Evolutionary conservation across 192 early-diverging fungal species (phyloP), one percentile per base, ranked within the genome.

Genomic region (Coemansia sp.): DNA sequence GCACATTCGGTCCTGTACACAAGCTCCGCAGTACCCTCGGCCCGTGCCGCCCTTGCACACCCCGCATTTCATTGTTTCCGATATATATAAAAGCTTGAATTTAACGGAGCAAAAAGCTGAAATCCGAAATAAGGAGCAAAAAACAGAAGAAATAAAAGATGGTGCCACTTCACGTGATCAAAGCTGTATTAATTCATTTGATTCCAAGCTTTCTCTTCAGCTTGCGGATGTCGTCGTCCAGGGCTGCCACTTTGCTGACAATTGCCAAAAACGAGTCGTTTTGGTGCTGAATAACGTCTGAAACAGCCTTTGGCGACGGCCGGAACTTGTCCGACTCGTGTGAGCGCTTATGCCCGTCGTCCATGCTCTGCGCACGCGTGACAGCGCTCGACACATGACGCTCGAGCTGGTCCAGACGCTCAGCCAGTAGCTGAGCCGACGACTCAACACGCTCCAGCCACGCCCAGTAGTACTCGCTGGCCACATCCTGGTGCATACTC

Each of bases 211-310:
- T 56, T 24, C 63, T 64, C 55, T 22, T 21, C 29, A 77, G 63
- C 38, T 66, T 56, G 24, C 69, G 61, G 17, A 77, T 66, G 27
- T 72, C 69, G 19, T 77, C 75, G 38, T 72, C 69, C 7, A 77
- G 55, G 5, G 75, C 75, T 14, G 75, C 75, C 65, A 77, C 65
- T 24, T 62, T 67, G 47, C 69, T 63, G 14, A 69, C 75, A 66
- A 77, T 71, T 11, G 75, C 75, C 61, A 77, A 14, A 19, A 77
- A 68, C 32, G 75, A 70, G 62, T 77, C 75, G 65, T 77, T 77
- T 66, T 77, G 75, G 45, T 67, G 65, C 47, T 71, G 69, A 14
- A 77, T 65, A 39, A 77, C 59, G 10, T 77, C 75, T 2, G 75
- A 50, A 27, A 77, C 64, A 0, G 75, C 61, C 45, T 60, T 64